Evolutionary conservation across 306 rosid species (phyloP).

Genomic region (Dryas alaskensis): DNA sequence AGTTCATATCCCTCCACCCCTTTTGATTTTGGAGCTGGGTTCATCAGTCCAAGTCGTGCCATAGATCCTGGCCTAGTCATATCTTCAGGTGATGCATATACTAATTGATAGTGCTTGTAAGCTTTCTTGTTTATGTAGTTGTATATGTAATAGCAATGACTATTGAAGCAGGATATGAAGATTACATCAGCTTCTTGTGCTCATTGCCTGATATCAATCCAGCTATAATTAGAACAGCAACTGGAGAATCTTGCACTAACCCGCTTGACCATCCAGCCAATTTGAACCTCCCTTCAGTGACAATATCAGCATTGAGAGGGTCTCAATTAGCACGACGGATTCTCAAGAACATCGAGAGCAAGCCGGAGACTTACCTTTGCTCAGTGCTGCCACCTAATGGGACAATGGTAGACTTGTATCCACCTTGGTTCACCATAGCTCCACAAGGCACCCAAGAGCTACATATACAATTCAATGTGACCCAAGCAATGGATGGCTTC

Average conservation of each 20-base stretch:
- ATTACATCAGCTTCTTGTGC: constrained; percentile 74
- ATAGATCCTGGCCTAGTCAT: constrained; percentile 74
- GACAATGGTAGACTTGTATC: constrained; percentile 45
- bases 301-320: constrained; percentile 56
- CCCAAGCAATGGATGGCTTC: constrained; percentile 40
- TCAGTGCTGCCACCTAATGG: constrained; percentile 74
- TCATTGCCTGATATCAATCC: constrained; percentile 58
- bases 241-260: constrained; percentile 54
- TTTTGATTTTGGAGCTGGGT: constrained; percentile 75
- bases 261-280: constrained; percentile 56
- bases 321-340: constrained; percentile 43
- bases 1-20: constrained; percentile 60
- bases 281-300: constrained; percentile 82
- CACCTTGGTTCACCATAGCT: constrained; percentile 58
- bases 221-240: constrained; percentile 30
- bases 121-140: neutral
- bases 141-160: neutral
- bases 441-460: constrained; percentile 59
- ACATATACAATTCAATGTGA: constrained; percentile 51
- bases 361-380: constrained; percentile 59
- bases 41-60: constrained; percentile 57
- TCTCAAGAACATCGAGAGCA: constrained; percentile 56
- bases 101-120: neutral
- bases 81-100: constrained; percentile 40
- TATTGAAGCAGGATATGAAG: constrained; percentile 48